Evolutionary conservation across 768 basidiomycete species (phyloP).

Genomic region (Leucocoprinus birnbaumii): DNA sequence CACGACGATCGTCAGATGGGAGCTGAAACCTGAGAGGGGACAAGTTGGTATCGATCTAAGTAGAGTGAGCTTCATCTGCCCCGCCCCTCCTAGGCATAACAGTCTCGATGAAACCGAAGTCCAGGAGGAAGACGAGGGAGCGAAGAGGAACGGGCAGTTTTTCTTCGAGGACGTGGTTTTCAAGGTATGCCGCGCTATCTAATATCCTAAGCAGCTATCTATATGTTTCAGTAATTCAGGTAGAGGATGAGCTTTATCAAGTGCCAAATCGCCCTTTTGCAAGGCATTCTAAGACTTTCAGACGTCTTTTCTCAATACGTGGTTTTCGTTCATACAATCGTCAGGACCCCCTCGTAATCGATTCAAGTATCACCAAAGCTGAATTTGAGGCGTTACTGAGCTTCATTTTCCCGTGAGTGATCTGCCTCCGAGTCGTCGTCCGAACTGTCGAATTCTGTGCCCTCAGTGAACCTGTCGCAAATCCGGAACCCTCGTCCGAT

Average conservation of each 20-base stretch:
- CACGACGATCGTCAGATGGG: background rate
- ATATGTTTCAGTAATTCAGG: background rate
- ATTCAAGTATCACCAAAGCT: background rate
- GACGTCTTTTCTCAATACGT: background rate
- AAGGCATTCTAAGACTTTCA: slow-evolving; percentile 1
- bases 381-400: slow-evolving; percentile 2
- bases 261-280: slow-evolving; percentile 6
- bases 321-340: slow-evolving; percentile 3
- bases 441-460: background rate
- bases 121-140: background rate
- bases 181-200: background rate
- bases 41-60: background rate
- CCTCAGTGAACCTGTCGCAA: background rate
- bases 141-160: background rate
- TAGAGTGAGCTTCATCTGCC: background rate
- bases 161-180: slow-evolving; percentile 9
- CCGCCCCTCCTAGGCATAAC: background rate
- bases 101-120: background rate
- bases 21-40: background rate
- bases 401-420: slow-evolving; percentile 5
- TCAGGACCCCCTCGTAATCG: background rate
- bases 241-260: background rate
- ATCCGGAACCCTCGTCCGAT: background rate
- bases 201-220: no score
- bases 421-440: background rate